phyloP scores from a whole-genome alignment of 352 stramenopile genomes.

The Hyphochytrium catenoides region DNA sequence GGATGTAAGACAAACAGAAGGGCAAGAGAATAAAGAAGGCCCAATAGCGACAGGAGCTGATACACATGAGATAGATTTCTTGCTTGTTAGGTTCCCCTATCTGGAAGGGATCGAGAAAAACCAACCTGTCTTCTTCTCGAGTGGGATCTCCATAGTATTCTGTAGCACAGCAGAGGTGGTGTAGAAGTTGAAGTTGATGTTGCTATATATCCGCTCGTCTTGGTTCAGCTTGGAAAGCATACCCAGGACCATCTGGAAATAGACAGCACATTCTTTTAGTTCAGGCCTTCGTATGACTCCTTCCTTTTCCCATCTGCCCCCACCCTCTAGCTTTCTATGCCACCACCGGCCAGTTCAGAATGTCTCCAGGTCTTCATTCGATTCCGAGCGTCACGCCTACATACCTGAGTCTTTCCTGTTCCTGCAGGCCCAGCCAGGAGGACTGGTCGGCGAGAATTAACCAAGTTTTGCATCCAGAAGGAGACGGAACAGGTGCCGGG shows the following conservation, averaged over 20 bases:
- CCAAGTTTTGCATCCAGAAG: slow-evolving; percentile 84
- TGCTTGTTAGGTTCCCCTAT: too few relatives aligned
- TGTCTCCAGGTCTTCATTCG: too few relatives aligned
- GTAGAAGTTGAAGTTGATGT: slow-evolving; percentile 96
- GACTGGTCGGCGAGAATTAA: slow-evolving; percentile 62
- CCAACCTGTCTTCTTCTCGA: slow-evolving; percentile 86
- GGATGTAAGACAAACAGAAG: too few relatives aligned
- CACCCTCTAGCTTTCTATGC: slow-evolving; percentile 2
- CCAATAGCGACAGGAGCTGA: too few relatives aligned
- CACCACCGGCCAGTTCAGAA: too few relatives aligned
- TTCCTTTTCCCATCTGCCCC: too few relatives aligned
- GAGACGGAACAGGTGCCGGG: slow-evolving; percentile 81
- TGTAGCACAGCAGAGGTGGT: slow-evolving; percentile 76
- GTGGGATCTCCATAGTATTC: slow-evolving; percentile 66
- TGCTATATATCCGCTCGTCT: slow-evolving; percentile 51
- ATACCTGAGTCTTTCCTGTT: slow-evolving; percentile 74
- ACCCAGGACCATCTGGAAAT: slow-evolving; percentile 75
- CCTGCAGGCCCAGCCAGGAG: slow-evolving; percentile 82
- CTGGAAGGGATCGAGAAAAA: too few relatives aligned
- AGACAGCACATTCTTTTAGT: too few relatives aligned
- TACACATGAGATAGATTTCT: too few relatives aligned
- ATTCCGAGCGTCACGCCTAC: too few relatives aligned
- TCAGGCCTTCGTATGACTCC: too few relatives aligned
- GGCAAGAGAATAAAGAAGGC: too few relatives aligned
- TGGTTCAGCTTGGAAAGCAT: slow-evolving; percentile 79